Percentiles rank a stretch among this genome's conserved stretches.
These are phyloP conservation scores for Paecilomyces niveus DNA, from an alignment of 2,329 filamentous ascomycete species.

Conservation along the genomic window DNA sequence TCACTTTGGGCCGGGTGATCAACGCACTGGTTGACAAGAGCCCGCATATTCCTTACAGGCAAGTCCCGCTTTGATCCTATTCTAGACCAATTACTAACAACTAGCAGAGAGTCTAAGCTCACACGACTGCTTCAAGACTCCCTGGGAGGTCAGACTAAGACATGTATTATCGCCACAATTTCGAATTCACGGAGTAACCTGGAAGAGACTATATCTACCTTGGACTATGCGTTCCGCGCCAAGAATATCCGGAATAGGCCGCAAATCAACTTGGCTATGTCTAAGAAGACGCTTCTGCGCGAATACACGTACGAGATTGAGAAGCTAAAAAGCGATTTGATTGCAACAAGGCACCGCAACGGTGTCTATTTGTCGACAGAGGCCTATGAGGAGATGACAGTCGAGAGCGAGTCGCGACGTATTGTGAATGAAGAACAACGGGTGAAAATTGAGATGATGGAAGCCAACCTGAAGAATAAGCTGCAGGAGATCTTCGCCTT, in stretches of 20 bases:
- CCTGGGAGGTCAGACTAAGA: constrained; percentile 89
- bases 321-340: constrained; percentile 86
- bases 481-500: constrained; percentile 84
- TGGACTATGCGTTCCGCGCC: constrained; percentile 94
- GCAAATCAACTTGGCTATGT: constrained; percentile 84
- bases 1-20: constrained; percentile 93
- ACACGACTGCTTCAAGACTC: constrained; percentile 94
- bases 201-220: constrained; percentile 94
- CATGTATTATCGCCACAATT: constrained; percentile 95
- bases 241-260: constrained; percentile 99
- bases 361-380: constrained; percentile 91
- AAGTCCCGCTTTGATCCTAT: not conserved
- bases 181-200: constrained; percentile 92
- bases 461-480: constrained; percentile 84
- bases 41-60: constrained; percentile 73
- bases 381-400: constrained; percentile 81
- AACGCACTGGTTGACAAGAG: constrained; percentile 90
- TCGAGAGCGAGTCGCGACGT: constrained; percentile 82
- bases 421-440: constrained; percentile 90
- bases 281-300: constrained; percentile 83
- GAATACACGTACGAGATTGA: constrained; percentile 93
- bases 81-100: not conserved
- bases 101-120: constrained; percentile 83
- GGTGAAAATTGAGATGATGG: constrained; percentile 86
- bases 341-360: constrained; percentile 85